These are phyloP conservation scores for Spathaspora sp. DNA, from an alignment of 1,139 yeast genomes.

Conservation along the genomic window DNA sequence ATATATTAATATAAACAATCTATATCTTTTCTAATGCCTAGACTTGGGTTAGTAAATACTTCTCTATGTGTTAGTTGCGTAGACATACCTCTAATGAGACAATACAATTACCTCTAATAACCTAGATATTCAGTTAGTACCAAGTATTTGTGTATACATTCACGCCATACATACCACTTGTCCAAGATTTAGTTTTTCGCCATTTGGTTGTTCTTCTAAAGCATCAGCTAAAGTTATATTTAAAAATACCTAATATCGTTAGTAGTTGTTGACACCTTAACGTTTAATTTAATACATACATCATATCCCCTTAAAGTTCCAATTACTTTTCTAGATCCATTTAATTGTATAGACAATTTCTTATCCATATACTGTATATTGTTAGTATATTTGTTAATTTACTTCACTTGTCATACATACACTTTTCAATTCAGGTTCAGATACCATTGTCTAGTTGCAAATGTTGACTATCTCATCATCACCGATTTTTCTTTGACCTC, in stretches of 20 bases:
- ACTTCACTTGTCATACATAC: constrained; percentile 26
- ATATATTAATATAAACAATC: not conserved
- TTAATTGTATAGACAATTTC: constrained; percentile 65
- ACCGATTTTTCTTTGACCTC: constrained; percentile 5
- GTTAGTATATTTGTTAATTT: constrained; percentile 20
- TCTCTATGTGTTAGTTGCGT: constrained; percentile 21
- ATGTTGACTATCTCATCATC: not conserved
- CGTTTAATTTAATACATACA: constrained; percentile 40
- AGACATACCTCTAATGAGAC: constrained; percentile 54
- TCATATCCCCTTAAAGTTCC: constrained; percentile 83
- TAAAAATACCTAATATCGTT: constrained; percentile 50
- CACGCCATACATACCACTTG: constrained; percentile 41
- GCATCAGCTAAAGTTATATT: constrained; percentile 77
- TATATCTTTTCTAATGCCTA: constrained; percentile 31
- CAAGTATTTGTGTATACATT: no score
- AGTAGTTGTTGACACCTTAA: constrained; percentile 11
- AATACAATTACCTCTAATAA: constrained; percentile 61
- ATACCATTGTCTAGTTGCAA: constrained; percentile 40
- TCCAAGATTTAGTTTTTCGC: constrained; percentile 55
- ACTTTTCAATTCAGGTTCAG: constrained; percentile 61
- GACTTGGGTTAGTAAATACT: constrained; percentile 11
- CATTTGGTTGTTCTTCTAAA: constrained; percentile 54
- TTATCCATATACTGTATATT: constrained; percentile 68
- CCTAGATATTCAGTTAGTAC: constrained; percentile 33
- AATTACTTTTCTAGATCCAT: constrained; percentile 69